Conservation (phyloP, 805 yeast genomes). For the Saturnispora silvae region DNA sequence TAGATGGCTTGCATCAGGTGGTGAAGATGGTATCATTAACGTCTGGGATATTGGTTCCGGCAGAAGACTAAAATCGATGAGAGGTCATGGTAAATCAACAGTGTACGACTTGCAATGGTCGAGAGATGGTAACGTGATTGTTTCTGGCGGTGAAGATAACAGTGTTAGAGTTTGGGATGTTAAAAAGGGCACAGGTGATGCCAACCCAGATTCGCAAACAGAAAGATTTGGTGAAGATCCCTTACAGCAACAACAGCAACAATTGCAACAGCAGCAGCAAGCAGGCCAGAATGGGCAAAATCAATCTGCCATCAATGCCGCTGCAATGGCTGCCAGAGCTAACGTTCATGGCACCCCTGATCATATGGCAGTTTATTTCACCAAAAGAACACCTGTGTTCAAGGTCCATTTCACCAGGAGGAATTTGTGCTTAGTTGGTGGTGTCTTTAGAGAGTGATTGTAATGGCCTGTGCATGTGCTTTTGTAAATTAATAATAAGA, state of each 20-base stretch:
- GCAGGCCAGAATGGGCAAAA: slow-evolving; percentile 18
- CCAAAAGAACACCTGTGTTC: slow-evolving; percentile 89
- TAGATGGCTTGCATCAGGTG: slow-evolving; percentile 64
- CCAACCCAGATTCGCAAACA: slow-evolving; percentile 17
- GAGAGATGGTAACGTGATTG: slow-evolving; percentile 78
- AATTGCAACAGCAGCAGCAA: slow-evolving; percentile 21
- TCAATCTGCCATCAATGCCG: not conserved
- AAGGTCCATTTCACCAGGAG: slow-evolving; percentile 87
- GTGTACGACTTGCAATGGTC: slow-evolving; percentile 79
- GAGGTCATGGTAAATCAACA: slow-evolving; percentile 86
- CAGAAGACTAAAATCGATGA: slow-evolving; percentile 76
- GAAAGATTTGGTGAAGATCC: slow-evolving; percentile 42
- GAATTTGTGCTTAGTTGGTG: slow-evolving; percentile 86
- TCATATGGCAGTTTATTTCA: slow-evolving; percentile 86
- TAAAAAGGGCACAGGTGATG: slow-evolving; percentile 69
- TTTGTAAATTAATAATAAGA: too few species aligned
- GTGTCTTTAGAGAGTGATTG: slow-evolving; percentile 52
- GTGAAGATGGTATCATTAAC: slow-evolving; percentile 62
- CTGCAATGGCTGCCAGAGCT: slow-evolving; percentile 29
- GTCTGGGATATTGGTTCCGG: slow-evolving; percentile 95
- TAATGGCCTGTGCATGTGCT: not conserved
- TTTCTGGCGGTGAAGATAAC: slow-evolving; percentile 87
- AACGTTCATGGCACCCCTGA: slow-evolving; percentile 54
- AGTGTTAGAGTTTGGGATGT: slow-evolving; percentile 96
- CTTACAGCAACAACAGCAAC: slow-evolving; percentile 19